phyloP scores from a whole-genome alignment of 257 asterid genomes.

The Leonotis leonurus region DNA sequence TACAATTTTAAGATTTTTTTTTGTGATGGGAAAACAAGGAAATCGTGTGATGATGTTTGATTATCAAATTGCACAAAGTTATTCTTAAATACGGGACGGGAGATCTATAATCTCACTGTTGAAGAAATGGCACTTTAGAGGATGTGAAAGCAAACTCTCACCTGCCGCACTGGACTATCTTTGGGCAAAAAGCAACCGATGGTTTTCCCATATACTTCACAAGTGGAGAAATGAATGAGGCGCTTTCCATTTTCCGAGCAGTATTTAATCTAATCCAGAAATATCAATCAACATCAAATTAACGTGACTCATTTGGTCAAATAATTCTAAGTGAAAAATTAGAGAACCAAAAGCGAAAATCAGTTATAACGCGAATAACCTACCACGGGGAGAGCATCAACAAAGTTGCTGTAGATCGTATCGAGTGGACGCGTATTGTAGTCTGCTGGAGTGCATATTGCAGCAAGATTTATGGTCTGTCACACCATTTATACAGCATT shows the following conservation, averaged over 20 bases:
- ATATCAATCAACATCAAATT: constrained; percentile 8
- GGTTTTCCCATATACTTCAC: constrained; percentile 90
- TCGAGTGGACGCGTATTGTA: constrained; percentile 93
- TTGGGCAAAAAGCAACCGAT: constrained; percentile 73
- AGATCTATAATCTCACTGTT: not conserved
- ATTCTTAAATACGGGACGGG: not conserved
- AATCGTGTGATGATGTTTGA: not conserved
- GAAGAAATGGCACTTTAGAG: not conserved
- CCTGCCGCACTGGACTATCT: constrained; percentile 79
- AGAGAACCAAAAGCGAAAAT: not conserved
- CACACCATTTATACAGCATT: constrained; percentile 16
- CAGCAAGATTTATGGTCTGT: constrained; percentile 80
- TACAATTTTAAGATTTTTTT: too few relatives aligned
- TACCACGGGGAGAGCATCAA: constrained; percentile 92
- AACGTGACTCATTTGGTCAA: not conserved
- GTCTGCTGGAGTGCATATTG: constrained; percentile 95
- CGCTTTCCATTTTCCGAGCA: constrained; percentile 84
- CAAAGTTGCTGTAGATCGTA: constrained; percentile 87
- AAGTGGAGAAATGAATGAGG: constrained; percentile 87
- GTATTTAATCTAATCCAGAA: constrained; percentile 63
- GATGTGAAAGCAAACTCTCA: constrained; percentile 30
- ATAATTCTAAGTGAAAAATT: not conserved
- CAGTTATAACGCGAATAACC: constrained; percentile 10
- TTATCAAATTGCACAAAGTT: not conserved
- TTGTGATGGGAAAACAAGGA: not conserved